Conservation (phyloP, 768 basidiomycete species). For the Ramaria sp. region DNA sequence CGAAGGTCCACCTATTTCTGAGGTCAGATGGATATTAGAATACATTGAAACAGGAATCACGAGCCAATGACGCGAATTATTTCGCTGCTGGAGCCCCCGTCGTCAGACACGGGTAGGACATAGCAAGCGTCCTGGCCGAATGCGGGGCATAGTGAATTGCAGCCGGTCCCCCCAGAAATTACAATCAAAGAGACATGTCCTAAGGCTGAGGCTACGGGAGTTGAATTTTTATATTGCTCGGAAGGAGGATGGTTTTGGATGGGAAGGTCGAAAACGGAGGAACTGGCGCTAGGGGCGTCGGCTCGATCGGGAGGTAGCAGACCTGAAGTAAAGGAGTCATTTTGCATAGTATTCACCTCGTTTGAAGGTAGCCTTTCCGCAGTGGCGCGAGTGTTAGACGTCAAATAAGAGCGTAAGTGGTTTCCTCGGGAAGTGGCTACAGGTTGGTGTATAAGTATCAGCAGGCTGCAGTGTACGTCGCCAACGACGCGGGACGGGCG, state of each 20-base stretch:
- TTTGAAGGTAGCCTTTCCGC: no score
- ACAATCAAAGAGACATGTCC: slow-evolving; percentile 46
- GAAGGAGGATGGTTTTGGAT: slow-evolving; percentile 23
- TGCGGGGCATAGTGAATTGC: slow-evolving; percentile 82
- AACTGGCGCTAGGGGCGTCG: slow-evolving; percentile 40
- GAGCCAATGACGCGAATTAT: slow-evolving; percentile 75
- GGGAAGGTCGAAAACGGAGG: slow-evolving; percentile 68
- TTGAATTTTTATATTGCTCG: background rate
- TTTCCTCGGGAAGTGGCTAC: no score
- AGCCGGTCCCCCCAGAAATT: slow-evolving; percentile 90
- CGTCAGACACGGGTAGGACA: slow-evolving; percentile 88
- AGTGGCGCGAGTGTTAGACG: no score
- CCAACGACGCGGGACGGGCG: no score
- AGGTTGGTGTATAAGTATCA: no score
- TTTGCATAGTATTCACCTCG: no score
- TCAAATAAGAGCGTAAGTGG: no score
- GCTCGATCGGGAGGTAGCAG: background rate
- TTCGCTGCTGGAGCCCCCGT: slow-evolving; percentile 92
- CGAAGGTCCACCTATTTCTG: slow-evolving; percentile 54
- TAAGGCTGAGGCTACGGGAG: background rate
- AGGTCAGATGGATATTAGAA: background rate
- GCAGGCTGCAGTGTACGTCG: no score
- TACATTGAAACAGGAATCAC: background rate
- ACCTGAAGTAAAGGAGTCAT: no score
- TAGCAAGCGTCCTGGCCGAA: slow-evolving; percentile 66